A percentile compares a stretch with the other conserved stretches of the same genome.
phyloP scores from a whole-genome alignment of 176 grass and related monocot genomes.

The Musa troglodytarum region DNA sequence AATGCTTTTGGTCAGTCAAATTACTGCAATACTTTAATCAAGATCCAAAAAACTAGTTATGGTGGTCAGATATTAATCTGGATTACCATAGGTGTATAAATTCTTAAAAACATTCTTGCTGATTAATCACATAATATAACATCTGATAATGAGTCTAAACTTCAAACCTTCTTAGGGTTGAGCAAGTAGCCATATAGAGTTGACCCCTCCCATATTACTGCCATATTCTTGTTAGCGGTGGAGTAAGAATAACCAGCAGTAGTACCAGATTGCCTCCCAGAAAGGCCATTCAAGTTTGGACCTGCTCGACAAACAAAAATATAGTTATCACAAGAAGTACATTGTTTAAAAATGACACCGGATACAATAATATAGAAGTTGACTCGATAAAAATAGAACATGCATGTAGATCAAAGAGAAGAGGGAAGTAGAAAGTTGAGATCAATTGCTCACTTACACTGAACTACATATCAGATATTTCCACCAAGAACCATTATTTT shows the following conservation, averaged over 20 bases:
- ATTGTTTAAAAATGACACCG: background rate
- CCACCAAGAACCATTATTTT: too few species aligned
- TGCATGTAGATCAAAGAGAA: too few species aligned
- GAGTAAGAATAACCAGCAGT: conserved; percentile 5
- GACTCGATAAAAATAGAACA: background rate
- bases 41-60: too few species aligned
- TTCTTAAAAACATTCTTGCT: too few species aligned
- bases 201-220: conserved; percentile 8
- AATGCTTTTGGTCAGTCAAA: too few species aligned
- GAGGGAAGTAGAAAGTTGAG: too few species aligned
- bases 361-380: background rate
- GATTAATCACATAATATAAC: background rate
- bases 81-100: background rate
- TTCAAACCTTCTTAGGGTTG: conserved; percentile 12
- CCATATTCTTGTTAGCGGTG: conserved; percentile 8
- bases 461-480: too few species aligned
- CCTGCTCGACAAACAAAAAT: background rate
- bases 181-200: conserved; percentile 13
- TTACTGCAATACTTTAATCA: too few species aligned
- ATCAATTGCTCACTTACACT: too few species aligned
- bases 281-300: conserved; percentile 6
- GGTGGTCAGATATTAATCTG: background rate
- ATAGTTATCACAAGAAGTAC: background rate
- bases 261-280: conserved; percentile 8
- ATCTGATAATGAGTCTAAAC: background rate